A percentile compares a stretch with the other conserved stretches of the same genome.
phyloP scores from a whole-genome alignment of 176 grass and related monocot genomes.

The maize (Zea mays) region Zm-B73-REFERENCE-NAM-5.0 NC_050098.1:12440001-12440500 shows the following conservation, averaged over 20 bases:
- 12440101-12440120: neutral
- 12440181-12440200: neutral
- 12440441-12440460: neutral
- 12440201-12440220: neutral
- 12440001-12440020: neutral
- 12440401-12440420: neutral
- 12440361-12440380: neutral
- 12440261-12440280: neutral
- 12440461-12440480: neutral
- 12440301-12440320: neutral
- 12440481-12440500: neutral
- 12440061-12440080: neutral
- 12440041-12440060: neutral
- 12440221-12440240: neutral
- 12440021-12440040: conserved; percentile 10
- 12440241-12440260: neutral
- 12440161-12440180: neutral
- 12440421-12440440: neutral
- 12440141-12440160: neutral
- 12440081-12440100: neutral
- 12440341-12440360: neutral
- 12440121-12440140: neutral
- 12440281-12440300: neutral
- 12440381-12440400: neutral
- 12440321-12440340: neutral